These are phyloP conservation scores for Ocimum tenuiflorum DNA, from an alignment of 257 asterid genomes.

Conservation along the genomic window DNA sequence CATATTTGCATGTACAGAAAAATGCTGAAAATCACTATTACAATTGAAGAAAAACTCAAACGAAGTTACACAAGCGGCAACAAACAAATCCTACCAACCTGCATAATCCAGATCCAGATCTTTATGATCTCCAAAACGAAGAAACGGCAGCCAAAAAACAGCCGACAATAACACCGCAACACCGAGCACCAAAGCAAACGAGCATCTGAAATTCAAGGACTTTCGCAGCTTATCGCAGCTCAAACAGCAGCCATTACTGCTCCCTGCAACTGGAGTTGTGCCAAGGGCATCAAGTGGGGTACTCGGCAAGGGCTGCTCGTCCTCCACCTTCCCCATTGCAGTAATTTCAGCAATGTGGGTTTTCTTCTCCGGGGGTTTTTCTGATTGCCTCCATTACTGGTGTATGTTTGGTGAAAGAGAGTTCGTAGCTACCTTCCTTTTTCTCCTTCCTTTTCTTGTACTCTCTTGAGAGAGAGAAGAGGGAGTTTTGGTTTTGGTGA, in stretches of 20 bases:
- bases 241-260: constrained; percentile 29
- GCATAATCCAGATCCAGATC: constrained; percentile 67
- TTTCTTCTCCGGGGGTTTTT: constrained; percentile 24
- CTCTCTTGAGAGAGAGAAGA: constrained; percentile 1
- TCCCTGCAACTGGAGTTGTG: constrained; percentile 28
- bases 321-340: constrained; percentile 74
- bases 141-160: constrained; percentile 60
- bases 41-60: not conserved
- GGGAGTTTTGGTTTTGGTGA: constrained; percentile 26
- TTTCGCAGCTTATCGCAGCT: constrained; percentile 34
- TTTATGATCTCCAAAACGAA: constrained; percentile 42
- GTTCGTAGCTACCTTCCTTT: constrained; percentile 23
- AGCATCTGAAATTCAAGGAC: constrained; percentile 51
- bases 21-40: constrained; percentile 6
- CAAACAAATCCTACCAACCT: constrained; percentile 22
- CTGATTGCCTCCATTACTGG: constrained; percentile 38
- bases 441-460: constrained; percentile 16
- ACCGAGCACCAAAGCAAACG: constrained; percentile 49
- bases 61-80: not conserved
- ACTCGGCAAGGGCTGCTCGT: constrained; percentile 43
- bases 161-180: constrained; percentile 62
- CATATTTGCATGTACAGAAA: constrained; percentile 21
- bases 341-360: constrained; percentile 48
- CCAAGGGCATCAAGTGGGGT: constrained; percentile 42
- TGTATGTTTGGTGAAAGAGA: constrained; percentile 34